Evolutionary conservation across 2,329 filamentous ascomycete species (phyloP).

Genomic region (Diaporthe citri): DNA sequence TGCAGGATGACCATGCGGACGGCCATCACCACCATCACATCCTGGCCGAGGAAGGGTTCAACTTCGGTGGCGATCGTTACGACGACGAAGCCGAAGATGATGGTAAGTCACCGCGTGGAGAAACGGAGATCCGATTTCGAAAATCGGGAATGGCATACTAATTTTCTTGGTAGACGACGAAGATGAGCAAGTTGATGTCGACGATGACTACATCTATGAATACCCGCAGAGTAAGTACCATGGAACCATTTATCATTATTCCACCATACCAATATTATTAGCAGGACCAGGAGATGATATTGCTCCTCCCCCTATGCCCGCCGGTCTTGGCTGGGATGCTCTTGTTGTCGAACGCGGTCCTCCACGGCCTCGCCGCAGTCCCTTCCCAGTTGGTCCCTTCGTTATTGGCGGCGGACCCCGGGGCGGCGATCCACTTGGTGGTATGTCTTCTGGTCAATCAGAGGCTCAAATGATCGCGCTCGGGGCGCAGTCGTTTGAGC

Average conservation of each 20-base stretch:
- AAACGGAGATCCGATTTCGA: neutral
- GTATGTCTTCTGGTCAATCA: slow-evolving; percentile 52
- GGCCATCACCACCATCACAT: slow-evolving; percentile 62
- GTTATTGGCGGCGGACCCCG: slow-evolving; percentile 70
- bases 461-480: slow-evolving; percentile 30
- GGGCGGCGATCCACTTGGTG: slow-evolving; percentile 59
- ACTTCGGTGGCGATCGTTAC: slow-evolving; percentile 37
- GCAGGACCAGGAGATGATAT: slow-evolving; percentile 55
- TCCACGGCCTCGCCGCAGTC: slow-evolving; percentile 69
- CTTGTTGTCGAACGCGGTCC: slow-evolving; percentile 63
- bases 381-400: slow-evolving; percentile 67
- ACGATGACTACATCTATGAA: slow-evolving; percentile 75
- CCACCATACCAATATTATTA: slow-evolving; percentile 19
- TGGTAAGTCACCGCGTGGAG: slow-evolving; percentile 56
- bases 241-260: slow-evolving; percentile 14
- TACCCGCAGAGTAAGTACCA: slow-evolving; percentile 64
- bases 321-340: slow-evolving; percentile 69
- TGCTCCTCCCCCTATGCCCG: slow-evolving; percentile 57
- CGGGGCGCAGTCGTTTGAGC: slow-evolving; percentile 31
- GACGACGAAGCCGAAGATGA: slow-evolving; percentile 72
- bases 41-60: slow-evolving; percentile 37
- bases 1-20: slow-evolving; percentile 67
- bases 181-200: slow-evolving; percentile 76
- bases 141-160: slow-evolving; percentile 40
- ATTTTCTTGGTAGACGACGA: slow-evolving; percentile 70